Percentiles rank a stretch among this genome's conserved stretches.
Conservation (phyloP, 495 filamentous ascomycete species). For the Geoglossum glabrum region DNA sequence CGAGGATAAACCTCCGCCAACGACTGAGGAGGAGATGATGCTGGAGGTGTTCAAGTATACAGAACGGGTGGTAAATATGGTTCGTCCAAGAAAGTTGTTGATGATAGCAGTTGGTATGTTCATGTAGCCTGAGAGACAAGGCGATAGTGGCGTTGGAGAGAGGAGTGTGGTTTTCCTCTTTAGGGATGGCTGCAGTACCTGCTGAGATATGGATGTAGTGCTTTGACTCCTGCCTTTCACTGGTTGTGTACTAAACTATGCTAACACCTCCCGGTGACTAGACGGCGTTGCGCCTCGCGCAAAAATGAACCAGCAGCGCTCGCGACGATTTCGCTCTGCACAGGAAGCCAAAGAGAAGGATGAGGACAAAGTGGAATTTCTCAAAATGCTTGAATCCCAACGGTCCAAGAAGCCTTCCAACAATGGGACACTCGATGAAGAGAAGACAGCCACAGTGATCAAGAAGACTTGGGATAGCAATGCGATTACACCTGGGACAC, state of each 20-base stretch:
- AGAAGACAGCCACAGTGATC: conserved; percentile 38
- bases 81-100: conserved; percentile 79
- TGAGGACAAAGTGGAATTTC: conserved; percentile 68
- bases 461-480: conserved; percentile 98
- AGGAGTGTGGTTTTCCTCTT: neutral
- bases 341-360: conserved; percentile 90
- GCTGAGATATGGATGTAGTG: conserved; percentile 7
- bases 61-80: conserved; percentile 95
- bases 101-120: conserved; percentile 92
- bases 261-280: conserved; percentile 13
- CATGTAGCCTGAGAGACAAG: conserved; percentile 5
- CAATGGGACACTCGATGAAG: conserved; percentile 31
- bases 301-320: conserved; percentile 96
- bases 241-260: neutral
- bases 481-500: conserved; percentile 91
- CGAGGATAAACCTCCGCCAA: conserved; percentile 76
- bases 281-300: conserved; percentile 87
- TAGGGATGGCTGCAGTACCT: neutral
- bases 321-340: conserved; percentile 75
- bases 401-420: conserved; percentile 21
- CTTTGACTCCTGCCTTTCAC: neutral
- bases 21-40: conserved; percentile 99
- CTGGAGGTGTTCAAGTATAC: conserved; percentile 92
- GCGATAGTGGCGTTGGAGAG: neutral
- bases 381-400: conserved; percentile 59